phyloP scores from a whole-genome alignment of 1,139 yeast genomes.

The Candida sp. region DNA sequence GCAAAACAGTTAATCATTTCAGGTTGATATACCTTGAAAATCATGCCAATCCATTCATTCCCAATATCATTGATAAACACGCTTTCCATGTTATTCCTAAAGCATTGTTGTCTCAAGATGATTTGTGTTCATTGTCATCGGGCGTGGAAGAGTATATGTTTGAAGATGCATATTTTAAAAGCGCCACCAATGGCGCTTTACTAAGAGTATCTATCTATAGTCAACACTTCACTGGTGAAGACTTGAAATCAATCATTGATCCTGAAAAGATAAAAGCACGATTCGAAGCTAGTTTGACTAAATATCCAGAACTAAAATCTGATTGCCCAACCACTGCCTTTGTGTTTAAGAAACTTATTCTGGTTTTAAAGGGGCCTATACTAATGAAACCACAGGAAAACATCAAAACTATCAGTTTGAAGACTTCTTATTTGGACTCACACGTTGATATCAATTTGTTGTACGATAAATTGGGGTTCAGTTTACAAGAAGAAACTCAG shows the following conservation, averaged over 20 bases:
- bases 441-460: conserved; percentile 56
- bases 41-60: conserved; percentile 18
- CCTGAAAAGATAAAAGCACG: conserved; percentile 23
- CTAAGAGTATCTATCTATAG: conserved; percentile 30
- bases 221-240: conserved; percentile 24
- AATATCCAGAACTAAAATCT: conserved; percentile 23
- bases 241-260: conserved; percentile 22
- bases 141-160: conserved; percentile 12
- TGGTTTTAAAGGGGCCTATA: conserved; percentile 63
- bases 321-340: conserved; percentile 40
- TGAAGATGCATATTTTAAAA: conserved; percentile 35
- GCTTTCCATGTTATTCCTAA: conserved; percentile 34
- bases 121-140: conserved; percentile 15
- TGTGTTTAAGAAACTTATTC: conserved; percentile 55
- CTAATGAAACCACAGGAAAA: conserved; percentile 38
- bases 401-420: conserved; percentile 49
- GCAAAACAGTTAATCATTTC: conserved; percentile 27
- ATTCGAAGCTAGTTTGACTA: conserved; percentile 26
- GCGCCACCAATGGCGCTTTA: conserved; percentile 25
- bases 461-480: conserved; percentile 42
- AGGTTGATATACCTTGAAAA: conserved; percentile 26
- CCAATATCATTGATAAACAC: conserved; percentile 22
- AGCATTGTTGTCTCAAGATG: conserved; percentile 22
- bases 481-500: conserved; percentile 31
- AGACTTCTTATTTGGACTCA: conserved; percentile 47